These are phyloP conservation scores for Sordariomycetes sp. DNA, from an alignment of 2,329 filamentous ascomycete genomes.

Conservation along the genomic window DNA sequence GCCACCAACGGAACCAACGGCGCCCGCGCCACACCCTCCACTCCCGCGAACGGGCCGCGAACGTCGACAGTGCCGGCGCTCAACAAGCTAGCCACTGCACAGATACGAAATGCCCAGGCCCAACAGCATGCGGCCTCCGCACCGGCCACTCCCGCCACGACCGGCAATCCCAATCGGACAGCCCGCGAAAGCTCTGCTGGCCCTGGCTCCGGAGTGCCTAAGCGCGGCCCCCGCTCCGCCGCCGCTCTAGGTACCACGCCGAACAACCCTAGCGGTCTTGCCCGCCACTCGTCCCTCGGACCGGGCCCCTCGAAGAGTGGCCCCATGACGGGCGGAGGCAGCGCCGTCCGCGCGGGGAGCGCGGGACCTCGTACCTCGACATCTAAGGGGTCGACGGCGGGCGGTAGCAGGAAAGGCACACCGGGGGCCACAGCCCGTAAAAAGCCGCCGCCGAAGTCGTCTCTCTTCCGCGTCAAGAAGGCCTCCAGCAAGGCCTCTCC, in stretches of 20 bases:
- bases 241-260: conserved; percentile 35
- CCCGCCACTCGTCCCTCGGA: conserved; percentile 51
- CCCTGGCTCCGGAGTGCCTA: conserved; percentile 35
- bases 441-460: conserved; percentile 44
- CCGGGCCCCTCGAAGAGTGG: conserved; percentile 48
- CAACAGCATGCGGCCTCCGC: conserved; percentile 44
- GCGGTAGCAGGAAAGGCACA: conserved; percentile 34
- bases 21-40: background rate
- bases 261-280: conserved; percentile 44
- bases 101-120: conserved; percentile 38
- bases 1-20: conserved; percentile 15
- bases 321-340: conserved; percentile 17
- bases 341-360: conserved; percentile 40
- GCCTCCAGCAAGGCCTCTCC: conserved; percentile 48
- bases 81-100: conserved; percentile 31
- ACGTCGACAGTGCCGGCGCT: conserved; percentile 26
- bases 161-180: conserved; percentile 46
- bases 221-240: conserved; percentile 39
- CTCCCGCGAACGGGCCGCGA: conserved; percentile 13
- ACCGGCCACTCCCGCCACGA: conserved; percentile 49
- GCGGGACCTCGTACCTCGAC: conserved; percentile 43
- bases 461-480: conserved; percentile 51
- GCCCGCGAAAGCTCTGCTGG: conserved; percentile 48
- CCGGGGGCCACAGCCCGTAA: conserved; percentile 32
- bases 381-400: conserved; percentile 30